A percentile compares a stretch with the other conserved stretches of the same genome.
Evolutionary conservation across 176 grass and related monocot genomes (phyloP).

Genomic region (Panicum miliaceum): DNA sequence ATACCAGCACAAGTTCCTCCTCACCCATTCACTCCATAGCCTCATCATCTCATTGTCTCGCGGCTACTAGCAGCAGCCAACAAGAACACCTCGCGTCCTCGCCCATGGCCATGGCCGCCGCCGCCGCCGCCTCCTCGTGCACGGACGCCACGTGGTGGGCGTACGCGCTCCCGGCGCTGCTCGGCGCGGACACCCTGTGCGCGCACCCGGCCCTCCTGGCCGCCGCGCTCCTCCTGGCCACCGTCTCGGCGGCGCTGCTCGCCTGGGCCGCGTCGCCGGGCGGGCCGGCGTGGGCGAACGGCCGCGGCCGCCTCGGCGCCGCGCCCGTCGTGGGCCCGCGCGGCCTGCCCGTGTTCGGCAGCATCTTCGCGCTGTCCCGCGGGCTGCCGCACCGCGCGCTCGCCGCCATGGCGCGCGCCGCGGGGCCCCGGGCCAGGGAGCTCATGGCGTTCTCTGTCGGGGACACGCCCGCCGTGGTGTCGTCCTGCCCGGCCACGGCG

Average conservation of each 20-base stretch:
- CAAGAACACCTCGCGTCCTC: not conserved
- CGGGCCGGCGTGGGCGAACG: constrained; percentile 60
- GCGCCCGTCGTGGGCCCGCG: constrained; percentile 42
- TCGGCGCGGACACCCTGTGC: constrained; percentile 47
- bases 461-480: constrained; percentile 56
- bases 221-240: constrained; percentile 38
- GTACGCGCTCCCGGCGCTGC: constrained; percentile 57
- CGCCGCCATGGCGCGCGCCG: constrained; percentile 23
- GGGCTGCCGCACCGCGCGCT: constrained; percentile 64
- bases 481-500: constrained; percentile 47
- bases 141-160: constrained; percentile 65
- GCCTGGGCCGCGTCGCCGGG: constrained; percentile 59
- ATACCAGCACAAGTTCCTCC: not conserved
- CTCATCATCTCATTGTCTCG: not conserved
- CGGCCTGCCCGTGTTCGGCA: constrained; percentile 66
- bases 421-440: constrained; percentile 4
- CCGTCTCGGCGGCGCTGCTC: constrained; percentile 35
- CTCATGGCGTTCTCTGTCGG: constrained; percentile 84
- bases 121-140: constrained; percentile 37
- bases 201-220: constrained; percentile 42
- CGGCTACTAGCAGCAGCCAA: not conserved
- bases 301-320: constrained; percentile 39
- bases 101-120: constrained; percentile 10
- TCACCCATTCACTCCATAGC: not conserved
- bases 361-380: constrained; percentile 56